phyloP scores from a whole-genome alignment of 108 stramenopile species.

The Mediolabrus comicus region DNA sequence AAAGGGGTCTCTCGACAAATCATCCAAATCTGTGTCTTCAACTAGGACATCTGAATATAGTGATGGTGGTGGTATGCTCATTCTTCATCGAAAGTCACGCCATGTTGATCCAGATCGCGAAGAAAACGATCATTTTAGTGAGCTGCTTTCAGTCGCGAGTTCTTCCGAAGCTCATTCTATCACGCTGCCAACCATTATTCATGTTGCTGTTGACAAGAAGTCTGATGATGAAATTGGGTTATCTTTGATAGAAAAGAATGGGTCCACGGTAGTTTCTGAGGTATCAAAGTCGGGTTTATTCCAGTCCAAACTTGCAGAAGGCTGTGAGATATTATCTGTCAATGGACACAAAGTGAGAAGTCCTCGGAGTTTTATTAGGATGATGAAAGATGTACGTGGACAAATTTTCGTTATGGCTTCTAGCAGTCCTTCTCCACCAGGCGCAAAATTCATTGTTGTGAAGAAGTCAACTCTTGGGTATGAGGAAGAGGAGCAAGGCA shows the following conservation, averaged over 20 bases:
- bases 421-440: slow-evolving; percentile 18
- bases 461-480: slow-evolving; percentile 4
- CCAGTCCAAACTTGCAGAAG: slow-evolving; percentile 9
- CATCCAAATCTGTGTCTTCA: background rate
- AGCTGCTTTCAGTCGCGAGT: slow-evolving; percentile 31
- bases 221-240: slow-evolving; percentile 23
- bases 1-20: no score
- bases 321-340: slow-evolving; percentile 24
- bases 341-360: slow-evolving; percentile 22
- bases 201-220: slow-evolving; percentile 11
- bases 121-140: slow-evolving; percentile 1
- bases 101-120: background rate
- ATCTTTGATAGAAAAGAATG: slow-evolving; percentile 22
- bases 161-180: background rate
- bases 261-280: slow-evolving; percentile 19
- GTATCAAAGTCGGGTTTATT: slow-evolving; percentile 25
- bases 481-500: background rate
- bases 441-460: slow-evolving; percentile 8
- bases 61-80: background rate
- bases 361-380: slow-evolving; percentile 27
- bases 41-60: background rate
- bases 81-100: background rate
- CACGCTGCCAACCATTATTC: background rate
- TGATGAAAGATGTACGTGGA: slow-evolving; percentile 14
- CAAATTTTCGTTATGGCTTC: slow-evolving; percentile 20